These are phyloP conservation scores for Penicillium capsulatum DNA, from an alignment of 2,329 filamentous ascomycete species.

Conservation along the genomic window DNA sequence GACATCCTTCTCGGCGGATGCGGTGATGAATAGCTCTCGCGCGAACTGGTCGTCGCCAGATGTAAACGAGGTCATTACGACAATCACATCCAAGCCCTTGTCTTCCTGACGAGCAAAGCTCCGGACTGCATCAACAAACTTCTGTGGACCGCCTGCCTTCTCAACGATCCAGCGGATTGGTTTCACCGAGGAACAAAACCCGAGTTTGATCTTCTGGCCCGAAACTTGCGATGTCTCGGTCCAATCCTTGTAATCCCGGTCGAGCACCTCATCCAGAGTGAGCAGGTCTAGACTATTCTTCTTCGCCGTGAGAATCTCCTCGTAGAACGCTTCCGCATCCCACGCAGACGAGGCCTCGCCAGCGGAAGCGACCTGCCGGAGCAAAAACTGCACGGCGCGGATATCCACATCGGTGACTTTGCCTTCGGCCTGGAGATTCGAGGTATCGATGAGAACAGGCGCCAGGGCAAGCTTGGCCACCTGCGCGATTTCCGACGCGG, in stretches of 20 bases:
- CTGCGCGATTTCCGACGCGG: slow-evolving; percentile 39
- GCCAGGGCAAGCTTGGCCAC: slow-evolving; percentile 39
- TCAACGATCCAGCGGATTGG: slow-evolving; percentile 50
- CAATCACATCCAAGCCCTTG: slow-evolving; percentile 50
- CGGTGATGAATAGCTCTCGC: slow-evolving; percentile 51
- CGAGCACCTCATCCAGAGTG: slow-evolving; percentile 53
- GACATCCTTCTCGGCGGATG: slow-evolving; percentile 36
- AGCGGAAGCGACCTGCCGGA: slow-evolving; percentile 42
- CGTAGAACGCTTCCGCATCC: slow-evolving; percentile 49
- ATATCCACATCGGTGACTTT: slow-evolving; percentile 49
- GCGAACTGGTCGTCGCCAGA: slow-evolving; percentile 43
- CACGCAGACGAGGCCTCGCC: slow-evolving; percentile 35
- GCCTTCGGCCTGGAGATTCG: slow-evolving; percentile 42
- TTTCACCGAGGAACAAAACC: slow-evolving; percentile 58
- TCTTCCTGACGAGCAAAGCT: slow-evolving; percentile 45
- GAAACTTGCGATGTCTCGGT: slow-evolving; percentile 36
- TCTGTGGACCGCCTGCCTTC: slow-evolving; percentile 40
- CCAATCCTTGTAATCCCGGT: slow-evolving; percentile 64
- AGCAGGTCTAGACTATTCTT: slow-evolving; percentile 51
- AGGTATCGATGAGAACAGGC: slow-evolving; percentile 44
- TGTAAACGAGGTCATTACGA: slow-evolving; percentile 57
- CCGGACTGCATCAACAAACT: slow-evolving; percentile 42
- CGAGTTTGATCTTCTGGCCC: slow-evolving; percentile 44
- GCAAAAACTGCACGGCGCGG: slow-evolving; percentile 49
- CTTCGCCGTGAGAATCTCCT: slow-evolving; percentile 52